Percentiles rank a stretch among this genome's conserved stretches.
These are phyloP conservation scores for Rosa multiflora DNA, from an alignment of 306 rosid species.

Conservation along the genomic window DNA sequence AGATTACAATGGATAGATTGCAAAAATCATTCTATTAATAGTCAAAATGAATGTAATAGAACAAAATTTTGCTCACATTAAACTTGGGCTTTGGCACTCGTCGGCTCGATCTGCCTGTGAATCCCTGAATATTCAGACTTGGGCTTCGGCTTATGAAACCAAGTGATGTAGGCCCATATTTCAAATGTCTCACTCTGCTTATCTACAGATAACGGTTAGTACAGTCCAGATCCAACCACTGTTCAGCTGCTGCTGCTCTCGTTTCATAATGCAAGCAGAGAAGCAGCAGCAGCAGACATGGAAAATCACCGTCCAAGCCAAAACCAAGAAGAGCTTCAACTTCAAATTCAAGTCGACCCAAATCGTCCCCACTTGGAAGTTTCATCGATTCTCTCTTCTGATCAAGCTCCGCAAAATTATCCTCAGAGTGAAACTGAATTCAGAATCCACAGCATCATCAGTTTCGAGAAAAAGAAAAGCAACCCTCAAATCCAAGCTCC, in stretches of 20 bases:
- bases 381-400: constrained; percentile 41
- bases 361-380: constrained; percentile 27
- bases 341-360: constrained; percentile 40
- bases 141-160: background rate
- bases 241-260: background rate
- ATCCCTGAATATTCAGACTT: background rate
- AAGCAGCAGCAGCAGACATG: constrained; percentile 37
- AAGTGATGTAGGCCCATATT: background rate
- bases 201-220: constrained; percentile 30
- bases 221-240: background rate
- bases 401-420: constrained; percentile 42
- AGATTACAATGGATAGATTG: no score
- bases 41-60: no score
- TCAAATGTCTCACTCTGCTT: background rate
- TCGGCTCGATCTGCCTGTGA: no score
- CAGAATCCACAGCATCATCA: constrained; percentile 30
- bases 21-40: no score
- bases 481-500: constrained; percentile 30
- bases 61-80: no score
- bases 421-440: constrained; percentile 27
- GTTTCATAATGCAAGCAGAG: constrained; percentile 36
- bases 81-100: no score
- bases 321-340: constrained; percentile 38
- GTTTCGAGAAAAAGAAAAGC: background rate
- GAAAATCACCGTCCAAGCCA: constrained; percentile 46